Percentiles rank a stretch among this genome's conserved stretches.
Conservation (phyloP, 73 alveolate species). For the Blepharisma stoltei region DNA sequence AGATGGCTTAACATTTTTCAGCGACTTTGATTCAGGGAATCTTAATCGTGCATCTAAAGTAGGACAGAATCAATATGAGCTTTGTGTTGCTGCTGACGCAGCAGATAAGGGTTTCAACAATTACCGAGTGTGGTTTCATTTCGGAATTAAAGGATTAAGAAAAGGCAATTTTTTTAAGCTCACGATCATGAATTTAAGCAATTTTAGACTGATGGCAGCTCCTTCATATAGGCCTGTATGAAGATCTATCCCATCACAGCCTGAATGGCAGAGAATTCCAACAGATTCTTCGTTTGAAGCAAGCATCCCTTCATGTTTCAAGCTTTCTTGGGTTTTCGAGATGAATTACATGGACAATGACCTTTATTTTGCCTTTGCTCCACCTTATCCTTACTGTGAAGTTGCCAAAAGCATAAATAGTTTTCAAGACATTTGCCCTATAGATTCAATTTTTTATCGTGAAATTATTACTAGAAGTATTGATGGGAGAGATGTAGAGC, state of each 20-base stretch:
- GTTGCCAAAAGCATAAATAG: conserved; percentile 30
- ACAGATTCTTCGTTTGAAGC: conserved; percentile 41
- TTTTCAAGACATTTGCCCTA: conserved; percentile 18
- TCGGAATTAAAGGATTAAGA: conserved; percentile 49
- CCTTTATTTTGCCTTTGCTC: conserved; percentile 60
- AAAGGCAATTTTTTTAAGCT: conserved; percentile 45
- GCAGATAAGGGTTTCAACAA: background rate
- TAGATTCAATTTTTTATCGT: conserved; percentile 41
- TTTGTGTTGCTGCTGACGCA: conserved; percentile 22
- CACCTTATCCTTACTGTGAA: conserved; percentile 62
- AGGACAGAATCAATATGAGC: conserved; percentile 13
- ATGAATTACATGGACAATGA: background rate
- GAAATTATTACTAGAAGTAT: conserved; percentile 49
- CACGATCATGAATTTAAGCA: conserved; percentile 50
- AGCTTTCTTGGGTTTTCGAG: conserved; percentile 19
- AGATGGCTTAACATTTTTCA: conserved; percentile 17
- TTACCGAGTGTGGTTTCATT: conserved; percentile 63
- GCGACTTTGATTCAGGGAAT: conserved; percentile 36
- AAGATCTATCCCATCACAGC: conserved; percentile 20
- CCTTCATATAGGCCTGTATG: conserved; percentile 38
- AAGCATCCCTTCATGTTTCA: conserved; percentile 47
- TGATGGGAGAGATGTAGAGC: conserved; percentile 59
- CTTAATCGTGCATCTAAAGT: background rate
- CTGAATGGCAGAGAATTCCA: conserved; percentile 41
- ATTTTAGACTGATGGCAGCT: background rate